A percentile compares a stretch with the other conserved stretches of the same genome.
These are phyloP conservation scores for Tolypocladium capitatum DNA, from an alignment of 2,329 filamentous ascomycete species.

Conservation along the genomic window DNA sequence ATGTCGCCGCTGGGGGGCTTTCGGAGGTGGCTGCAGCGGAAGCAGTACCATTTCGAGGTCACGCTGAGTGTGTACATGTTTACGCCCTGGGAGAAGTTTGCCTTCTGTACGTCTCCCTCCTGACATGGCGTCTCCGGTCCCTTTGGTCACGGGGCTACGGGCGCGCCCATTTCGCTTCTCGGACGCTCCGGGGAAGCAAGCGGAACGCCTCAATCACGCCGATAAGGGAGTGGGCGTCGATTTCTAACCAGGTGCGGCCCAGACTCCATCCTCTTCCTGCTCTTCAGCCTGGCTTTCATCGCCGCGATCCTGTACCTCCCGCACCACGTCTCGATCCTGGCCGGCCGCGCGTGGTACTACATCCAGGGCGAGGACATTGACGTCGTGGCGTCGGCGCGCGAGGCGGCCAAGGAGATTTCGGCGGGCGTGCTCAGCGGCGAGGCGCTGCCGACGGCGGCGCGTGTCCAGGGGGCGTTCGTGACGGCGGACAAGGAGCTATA, in stretches of 20 bases:
- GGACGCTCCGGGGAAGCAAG: neutral
- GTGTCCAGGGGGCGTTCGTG: slow-evolving; percentile 11
- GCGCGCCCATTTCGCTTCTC: neutral
- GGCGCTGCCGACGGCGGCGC: slow-evolving; percentile 7
- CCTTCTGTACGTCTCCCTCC: slow-evolving; percentile 62
- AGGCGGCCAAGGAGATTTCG: slow-evolving; percentile 18
- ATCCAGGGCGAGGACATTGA: slow-evolving; percentile 65
- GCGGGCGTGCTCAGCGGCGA: slow-evolving; percentile 15
- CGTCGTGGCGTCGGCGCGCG: slow-evolving; percentile 22
- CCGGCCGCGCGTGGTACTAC: slow-evolving; percentile 86
- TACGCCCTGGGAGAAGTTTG: slow-evolving; percentile 87
- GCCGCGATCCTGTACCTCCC: slow-evolving; percentile 87
- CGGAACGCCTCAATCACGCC: neutral
- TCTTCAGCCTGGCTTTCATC: slow-evolving; percentile 73
- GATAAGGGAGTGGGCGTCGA: neutral
- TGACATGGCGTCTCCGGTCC: no score
- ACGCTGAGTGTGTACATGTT: slow-evolving; percentile 97
- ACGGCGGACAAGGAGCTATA: slow-evolving; percentile 21
- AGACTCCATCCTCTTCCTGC: slow-evolving; percentile 89
- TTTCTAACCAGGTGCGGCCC: slow-evolving; percentile 1
- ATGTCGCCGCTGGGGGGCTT: slow-evolving; percentile 37
- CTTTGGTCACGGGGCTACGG: no score
- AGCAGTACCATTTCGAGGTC: slow-evolving; percentile 97
- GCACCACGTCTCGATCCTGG: slow-evolving; percentile 72
- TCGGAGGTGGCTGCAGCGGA: slow-evolving; percentile 79